Evolutionary conservation across 2,329 filamentous ascomycete species (phyloP).

Genomic region (Lecanicillium sp.): DNA sequence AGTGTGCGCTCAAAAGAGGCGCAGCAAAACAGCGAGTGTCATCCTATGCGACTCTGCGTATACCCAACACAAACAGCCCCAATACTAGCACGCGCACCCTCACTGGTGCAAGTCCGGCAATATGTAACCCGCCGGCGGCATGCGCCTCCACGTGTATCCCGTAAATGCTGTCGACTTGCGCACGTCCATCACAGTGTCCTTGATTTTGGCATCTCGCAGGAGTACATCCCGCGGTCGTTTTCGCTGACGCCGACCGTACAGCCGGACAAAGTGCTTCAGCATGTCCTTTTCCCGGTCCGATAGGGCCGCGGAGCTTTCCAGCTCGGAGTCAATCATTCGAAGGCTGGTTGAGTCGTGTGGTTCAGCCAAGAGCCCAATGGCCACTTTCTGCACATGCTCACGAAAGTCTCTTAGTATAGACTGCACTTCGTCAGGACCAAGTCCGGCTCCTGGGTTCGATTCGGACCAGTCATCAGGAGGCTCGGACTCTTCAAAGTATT

Average conservation of each 20-base stretch:
- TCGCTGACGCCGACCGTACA: conserved; percentile 57
- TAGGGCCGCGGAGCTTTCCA: conserved; percentile 34
- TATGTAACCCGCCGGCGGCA: conserved; percentile 29
- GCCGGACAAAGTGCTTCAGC: conserved; percentile 45
- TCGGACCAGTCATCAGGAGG: conserved; percentile 59
- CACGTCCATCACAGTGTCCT: conserved; percentile 65
- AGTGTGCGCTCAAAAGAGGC: conserved; percentile 4
- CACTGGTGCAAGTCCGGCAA: conserved; percentile 11
- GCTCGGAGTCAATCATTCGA: conserved; percentile 43
- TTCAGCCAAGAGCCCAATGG: conserved; percentile 38
- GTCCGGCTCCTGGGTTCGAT: conserved; percentile 32
- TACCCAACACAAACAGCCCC: not conserved
- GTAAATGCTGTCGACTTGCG: conserved; percentile 79
- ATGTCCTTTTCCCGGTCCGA: conserved; percentile 32
- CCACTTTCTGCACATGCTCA: conserved; percentile 35
- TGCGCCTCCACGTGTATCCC: conserved; percentile 77
- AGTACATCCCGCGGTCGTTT: conserved; percentile 81
- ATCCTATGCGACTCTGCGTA: not conserved
- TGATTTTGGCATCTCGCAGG: conserved; percentile 64
- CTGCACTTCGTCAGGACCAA: conserved; percentile 26
- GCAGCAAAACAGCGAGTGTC: no score
- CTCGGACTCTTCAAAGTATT: conserved; percentile 84
- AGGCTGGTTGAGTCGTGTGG: conserved; percentile 45
- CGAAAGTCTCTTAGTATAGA: conserved; percentile 33
- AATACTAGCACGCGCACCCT: not conserved